Evolutionary conservation across 805 yeast genomes (phyloP).

Genomic region (Metschnikowia kofuensis): DNA sequence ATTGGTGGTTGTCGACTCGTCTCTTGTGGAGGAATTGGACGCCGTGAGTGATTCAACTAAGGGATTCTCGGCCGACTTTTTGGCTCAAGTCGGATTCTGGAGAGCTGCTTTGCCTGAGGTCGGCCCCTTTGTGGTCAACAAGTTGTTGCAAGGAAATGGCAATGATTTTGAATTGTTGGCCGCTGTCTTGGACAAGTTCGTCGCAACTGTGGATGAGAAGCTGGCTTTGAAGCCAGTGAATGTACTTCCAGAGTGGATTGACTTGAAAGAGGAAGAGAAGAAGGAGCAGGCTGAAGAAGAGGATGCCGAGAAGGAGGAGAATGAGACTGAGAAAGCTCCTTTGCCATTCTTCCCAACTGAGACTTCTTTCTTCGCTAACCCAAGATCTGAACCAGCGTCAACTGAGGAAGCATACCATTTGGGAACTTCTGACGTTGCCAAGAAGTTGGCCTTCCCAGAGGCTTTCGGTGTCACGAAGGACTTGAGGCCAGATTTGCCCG

Average conservation of each 20-base stretch:
- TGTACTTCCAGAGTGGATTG: conserved; percentile 33
- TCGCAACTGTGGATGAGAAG: conserved; percentile 54
- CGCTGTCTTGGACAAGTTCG: conserved; percentile 62
- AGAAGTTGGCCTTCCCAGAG: conserved; percentile 76
- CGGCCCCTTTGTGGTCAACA: conserved; percentile 66
- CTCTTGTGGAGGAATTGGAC: conserved; percentile 61
- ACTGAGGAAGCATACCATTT: conserved; percentile 36
- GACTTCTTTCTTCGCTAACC: conserved; percentile 63
- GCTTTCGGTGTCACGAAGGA: conserved; percentile 58
- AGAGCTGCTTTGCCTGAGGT: conserved; percentile 58
- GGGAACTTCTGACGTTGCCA: conserved; percentile 50
- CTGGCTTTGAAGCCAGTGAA: conserved; percentile 37
- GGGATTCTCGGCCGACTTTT: conserved; percentile 70
- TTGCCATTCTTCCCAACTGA: conserved; percentile 58
- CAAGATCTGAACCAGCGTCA: conserved; percentile 35
- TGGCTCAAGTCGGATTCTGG: conserved; percentile 82
- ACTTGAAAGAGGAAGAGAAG: conserved; percentile 23
- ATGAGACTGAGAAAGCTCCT: conserved; percentile 21
- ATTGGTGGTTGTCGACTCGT: conserved; percentile 59
- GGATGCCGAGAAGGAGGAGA: conserved; percentile 18
- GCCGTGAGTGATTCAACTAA: conserved; percentile 51
- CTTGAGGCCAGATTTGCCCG: conserved; percentile 88
- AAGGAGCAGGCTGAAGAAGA: conserved; percentile 2
- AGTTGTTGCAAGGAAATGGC: conserved; percentile 77
- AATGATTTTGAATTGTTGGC: conserved; percentile 77